These are phyloP conservation scores for Coemansia reversa DNA, from an alignment of 192 early-diverging fungal species.

Conservation along the genomic window DNA sequence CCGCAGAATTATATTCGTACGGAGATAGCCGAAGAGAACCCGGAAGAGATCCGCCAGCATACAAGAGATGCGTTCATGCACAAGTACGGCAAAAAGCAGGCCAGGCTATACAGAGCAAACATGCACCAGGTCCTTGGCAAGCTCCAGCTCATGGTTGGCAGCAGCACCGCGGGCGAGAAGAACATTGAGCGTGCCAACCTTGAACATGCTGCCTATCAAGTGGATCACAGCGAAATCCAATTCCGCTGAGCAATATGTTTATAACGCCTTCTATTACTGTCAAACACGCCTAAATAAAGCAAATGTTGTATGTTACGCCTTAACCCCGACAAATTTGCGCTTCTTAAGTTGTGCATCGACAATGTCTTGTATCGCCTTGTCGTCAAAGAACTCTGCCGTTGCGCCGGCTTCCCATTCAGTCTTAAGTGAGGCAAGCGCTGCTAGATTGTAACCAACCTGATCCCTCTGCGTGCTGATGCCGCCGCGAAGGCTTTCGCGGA, in stretches of 20 bases:
- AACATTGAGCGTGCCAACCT: slow-evolving; percentile 39
- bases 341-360: slow-evolving; percentile 62
- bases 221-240: slow-evolving; percentile 51
- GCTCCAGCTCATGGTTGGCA: slow-evolving; percentile 34
- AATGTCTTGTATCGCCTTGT: slow-evolving; percentile 57
- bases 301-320: slow-evolving; percentile 16
- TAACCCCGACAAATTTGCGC: slow-evolving; percentile 66
- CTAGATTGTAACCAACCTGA: slow-evolving; percentile 85
- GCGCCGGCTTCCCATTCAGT: slow-evolving; percentile 75
- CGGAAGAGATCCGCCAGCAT: slow-evolving; percentile 29
- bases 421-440: slow-evolving; percentile 73
- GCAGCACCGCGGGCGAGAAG: slow-evolving; percentile 15
- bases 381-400: slow-evolving; percentile 73
- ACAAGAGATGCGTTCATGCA: slow-evolving; percentile 33
- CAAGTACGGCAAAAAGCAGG: slow-evolving; percentile 35
- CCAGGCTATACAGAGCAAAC: slow-evolving; percentile 47
- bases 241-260: slow-evolving; percentile 22
- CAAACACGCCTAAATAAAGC: background rate
- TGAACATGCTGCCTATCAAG: slow-evolving; percentile 42
- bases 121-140: slow-evolving; percentile 24
- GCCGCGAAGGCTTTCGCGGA: slow-evolving; percentile 64
- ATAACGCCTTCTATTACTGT: background rate
- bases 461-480: slow-evolving; percentile 75
- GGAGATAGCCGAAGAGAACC: slow-evolving; percentile 28
- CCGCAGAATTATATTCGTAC: slow-evolving; percentile 46